phyloP scores from a whole-genome alignment of 2,329 filamentous ascomycete species.

The Albophoma yamanashiensis region DNA sequence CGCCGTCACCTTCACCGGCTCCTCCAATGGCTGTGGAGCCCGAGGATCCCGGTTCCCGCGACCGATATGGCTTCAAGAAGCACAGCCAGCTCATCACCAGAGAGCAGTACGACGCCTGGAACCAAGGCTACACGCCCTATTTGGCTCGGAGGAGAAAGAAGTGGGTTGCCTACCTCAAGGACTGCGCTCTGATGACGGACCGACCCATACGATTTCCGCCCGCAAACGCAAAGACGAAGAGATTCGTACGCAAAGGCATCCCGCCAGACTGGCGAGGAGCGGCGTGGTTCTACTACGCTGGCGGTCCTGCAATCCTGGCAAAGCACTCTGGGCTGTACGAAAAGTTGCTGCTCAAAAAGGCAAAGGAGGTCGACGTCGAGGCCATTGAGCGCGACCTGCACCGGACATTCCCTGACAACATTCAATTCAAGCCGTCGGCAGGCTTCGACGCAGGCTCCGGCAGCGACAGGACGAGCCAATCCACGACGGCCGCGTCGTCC shows the following conservation, averaged over 20 bases:
- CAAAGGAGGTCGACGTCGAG: constrained; percentile 67
- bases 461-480: constrained; percentile 23
- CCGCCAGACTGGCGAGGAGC: constrained; percentile 90
- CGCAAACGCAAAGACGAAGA: constrained; percentile 72
- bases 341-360: constrained; percentile 51
- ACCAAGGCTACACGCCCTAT: constrained; percentile 62
- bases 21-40: constrained; percentile 21
- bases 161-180: constrained; percentile 69
- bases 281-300: constrained; percentile 95
- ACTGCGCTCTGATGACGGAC: constrained; percentile 62
- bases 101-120: constrained; percentile 75
- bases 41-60: constrained; percentile 46
- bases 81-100: constrained; percentile 66
- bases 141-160: constrained; percentile 66
- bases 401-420: constrained; percentile 89
- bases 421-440: constrained; percentile 67
- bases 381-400: constrained; percentile 91
- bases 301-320: constrained; percentile 67
- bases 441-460: constrained; percentile 18
- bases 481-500: constrained; percentile 20
- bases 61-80: constrained; percentile 90
- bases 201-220: constrained; percentile 69
- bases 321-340: constrained; percentile 71
- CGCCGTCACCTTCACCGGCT: constrained; percentile 5
- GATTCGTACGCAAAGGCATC: constrained; percentile 86